Conservation (phyloP, 2,329 filamentous ascomycete genomes). For the Aureobasidium sp. region DNA sequence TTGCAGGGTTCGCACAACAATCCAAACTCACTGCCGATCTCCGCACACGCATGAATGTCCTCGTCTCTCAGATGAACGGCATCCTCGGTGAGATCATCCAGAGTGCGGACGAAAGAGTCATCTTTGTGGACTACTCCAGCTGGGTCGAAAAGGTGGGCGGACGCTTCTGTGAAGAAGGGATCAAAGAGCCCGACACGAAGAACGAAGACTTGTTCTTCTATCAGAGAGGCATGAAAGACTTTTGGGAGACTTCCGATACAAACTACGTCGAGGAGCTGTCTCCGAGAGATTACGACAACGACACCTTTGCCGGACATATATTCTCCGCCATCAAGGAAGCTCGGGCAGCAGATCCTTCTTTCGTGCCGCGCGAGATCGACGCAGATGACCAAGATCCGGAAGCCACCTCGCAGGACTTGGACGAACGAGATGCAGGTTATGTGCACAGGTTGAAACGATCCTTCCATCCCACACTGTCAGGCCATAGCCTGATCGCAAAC, state of each 20-base stretch:
- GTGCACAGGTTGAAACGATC: neutral
- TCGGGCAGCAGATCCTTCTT: neutral
- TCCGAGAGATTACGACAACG: neutral
- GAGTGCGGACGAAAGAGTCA: neutral
- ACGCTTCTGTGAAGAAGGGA: neutral
- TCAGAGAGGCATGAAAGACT: neutral
- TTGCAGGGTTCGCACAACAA: neutral
- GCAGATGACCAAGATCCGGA: neutral
- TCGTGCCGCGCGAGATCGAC: neutral
- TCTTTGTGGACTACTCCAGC: neutral
- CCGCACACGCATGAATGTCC: neutral
- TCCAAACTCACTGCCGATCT: neutral
- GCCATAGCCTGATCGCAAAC: neutral
- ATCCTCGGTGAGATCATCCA: neutral
- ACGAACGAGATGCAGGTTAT: neutral
- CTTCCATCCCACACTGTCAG: neutral
- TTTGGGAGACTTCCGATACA: neutral
- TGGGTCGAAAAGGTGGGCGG: neutral
- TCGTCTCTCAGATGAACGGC: neutral
- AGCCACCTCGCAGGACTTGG: neutral
- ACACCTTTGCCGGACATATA: neutral
- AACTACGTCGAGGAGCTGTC: neutral
- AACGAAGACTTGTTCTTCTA: neutral
- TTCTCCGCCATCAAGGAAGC: neutral
- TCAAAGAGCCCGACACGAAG: neutral